Evolutionary conservation across 306 rosid species (phyloP), one percentile per base, ranked within the genome.

Genomic region (Carpinus fangiana): DNA sequence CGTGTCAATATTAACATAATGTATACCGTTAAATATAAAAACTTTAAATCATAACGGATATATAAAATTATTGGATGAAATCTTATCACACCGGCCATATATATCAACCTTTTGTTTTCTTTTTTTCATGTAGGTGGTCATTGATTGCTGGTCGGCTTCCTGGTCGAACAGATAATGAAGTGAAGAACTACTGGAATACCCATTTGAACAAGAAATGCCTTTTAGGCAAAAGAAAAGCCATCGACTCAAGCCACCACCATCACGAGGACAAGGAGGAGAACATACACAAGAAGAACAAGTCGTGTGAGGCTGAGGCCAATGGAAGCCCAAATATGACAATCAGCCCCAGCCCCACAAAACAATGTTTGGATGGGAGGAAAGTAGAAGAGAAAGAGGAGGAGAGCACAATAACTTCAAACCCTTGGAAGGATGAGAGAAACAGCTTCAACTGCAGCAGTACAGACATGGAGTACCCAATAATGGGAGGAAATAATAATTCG

Each of bases 141-240:
- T 73, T 90, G 78, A 90, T 90, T 46, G 94, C 94, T 1, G 94
- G 94, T 11, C 87, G 94, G 74, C 87, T 90, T 67, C 94, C 94
- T 38, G 91, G 91, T 47, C 81, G 91, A 72, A 86, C 91, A 0
- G 91, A 88, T 36, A 88, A 88, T 50, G 91, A 88, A 65, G 88
- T 88, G 47, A 88, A 88, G 86, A 88, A 86, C 86, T 88, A 83
- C 81, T 88, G 91, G 91, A 88, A 88, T 88, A 88, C 91, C 86
- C 89, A 86, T 88, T 83, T 86, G 86, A 88, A 86, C 86, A 85
- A 83, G 88, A 88, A 47, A 66, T 26, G 62, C 72, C 69, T 54
- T 55, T 21, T 46, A 41, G 75, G 78, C 38, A 82, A 82, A 67
- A 82, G 80, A 76, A 85, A 82, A 76, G 50, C 18, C 2, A 64